These are phyloP conservation scores for Podila horticola DNA, from an alignment of 192 early-diverging fungal species.

Conservation along the genomic window DNA sequence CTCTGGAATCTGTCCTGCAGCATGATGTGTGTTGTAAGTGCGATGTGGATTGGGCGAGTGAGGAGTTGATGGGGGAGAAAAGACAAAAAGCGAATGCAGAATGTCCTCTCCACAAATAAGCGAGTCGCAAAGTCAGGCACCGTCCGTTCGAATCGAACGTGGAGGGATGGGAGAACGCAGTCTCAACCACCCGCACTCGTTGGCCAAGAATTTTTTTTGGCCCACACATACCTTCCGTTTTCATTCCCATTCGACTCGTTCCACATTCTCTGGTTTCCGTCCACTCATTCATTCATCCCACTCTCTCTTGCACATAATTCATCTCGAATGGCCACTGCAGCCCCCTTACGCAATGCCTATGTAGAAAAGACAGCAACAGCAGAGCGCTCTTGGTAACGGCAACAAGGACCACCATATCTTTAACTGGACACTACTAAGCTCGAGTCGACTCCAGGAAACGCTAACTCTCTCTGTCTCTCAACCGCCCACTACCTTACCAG, in stretches of 20 bases:
- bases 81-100: not conserved
- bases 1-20: constrained; percentile 37
- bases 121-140: no score
- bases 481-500: constrained; percentile 5
- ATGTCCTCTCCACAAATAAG: no score
- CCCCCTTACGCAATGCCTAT: constrained; percentile 43
- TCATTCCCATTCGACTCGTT: not conserved
- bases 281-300: not conserved
- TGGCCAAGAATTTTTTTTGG: not conserved
- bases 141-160: not conserved
- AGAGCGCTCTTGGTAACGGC: constrained; percentile 39
- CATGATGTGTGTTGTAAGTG: not conserved
- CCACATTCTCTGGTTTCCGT: not conserved
- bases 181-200: not conserved
- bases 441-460: not conserved
- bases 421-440: not conserved
- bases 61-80: not conserved
- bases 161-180: not conserved
- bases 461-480: not conserved
- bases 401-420: not conserved
- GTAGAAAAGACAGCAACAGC: constrained; percentile 37
- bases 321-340: constrained; percentile 4
- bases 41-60: not conserved
- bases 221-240: not conserved
- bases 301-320: not conserved